These are phyloP conservation scores for Daldinia concentrica DNA, from an alignment of 495 filamentous ascomycete species.

Conservation along the genomic window DNA sequence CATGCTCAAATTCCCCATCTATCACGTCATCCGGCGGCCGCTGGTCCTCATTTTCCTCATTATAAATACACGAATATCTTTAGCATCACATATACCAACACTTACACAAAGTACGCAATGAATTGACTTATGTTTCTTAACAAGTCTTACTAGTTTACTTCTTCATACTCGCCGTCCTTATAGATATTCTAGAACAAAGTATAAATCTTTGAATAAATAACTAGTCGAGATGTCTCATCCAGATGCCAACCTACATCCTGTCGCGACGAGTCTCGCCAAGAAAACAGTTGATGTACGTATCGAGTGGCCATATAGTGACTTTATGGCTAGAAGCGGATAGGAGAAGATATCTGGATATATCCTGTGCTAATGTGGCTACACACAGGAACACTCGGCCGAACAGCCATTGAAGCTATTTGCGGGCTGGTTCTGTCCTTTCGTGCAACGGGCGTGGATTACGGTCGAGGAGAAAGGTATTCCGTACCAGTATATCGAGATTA, in stretches of 20 bases:
- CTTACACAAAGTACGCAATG: neutral
- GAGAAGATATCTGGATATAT: neutral
- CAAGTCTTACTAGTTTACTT: too few relatives aligned
- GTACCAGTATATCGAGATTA: constrained; percentile 71
- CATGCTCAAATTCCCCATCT: neutral
- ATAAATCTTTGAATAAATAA: neutral
- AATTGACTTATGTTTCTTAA: neutral
- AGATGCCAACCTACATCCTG: constrained; percentile 62
- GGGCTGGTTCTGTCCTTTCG: constrained; percentile 68
- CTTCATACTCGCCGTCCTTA: neutral
- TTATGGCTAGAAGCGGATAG: neutral
- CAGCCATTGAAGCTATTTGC: constrained; percentile 69
- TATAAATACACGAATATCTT: neutral
- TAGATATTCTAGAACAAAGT: neutral
- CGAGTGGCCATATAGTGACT: neutral
- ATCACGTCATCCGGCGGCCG: constrained; percentile 14
- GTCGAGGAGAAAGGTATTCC: constrained; percentile 71
- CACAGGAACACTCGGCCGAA: constrained; percentile 54
- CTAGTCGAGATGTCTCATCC: constrained; percentile 37
- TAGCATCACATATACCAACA: neutral
- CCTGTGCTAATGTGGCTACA: neutral
- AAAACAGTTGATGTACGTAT: constrained; percentile 37
- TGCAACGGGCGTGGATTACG: constrained; percentile 67
- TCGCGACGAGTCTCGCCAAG: constrained; percentile 63
- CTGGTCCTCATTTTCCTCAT: neutral